These are phyloP conservation scores for Simplicillium aogashimaense DNA, from an alignment of 2,329 filamentous ascomycete species.

Conservation along the genomic window DNA sequence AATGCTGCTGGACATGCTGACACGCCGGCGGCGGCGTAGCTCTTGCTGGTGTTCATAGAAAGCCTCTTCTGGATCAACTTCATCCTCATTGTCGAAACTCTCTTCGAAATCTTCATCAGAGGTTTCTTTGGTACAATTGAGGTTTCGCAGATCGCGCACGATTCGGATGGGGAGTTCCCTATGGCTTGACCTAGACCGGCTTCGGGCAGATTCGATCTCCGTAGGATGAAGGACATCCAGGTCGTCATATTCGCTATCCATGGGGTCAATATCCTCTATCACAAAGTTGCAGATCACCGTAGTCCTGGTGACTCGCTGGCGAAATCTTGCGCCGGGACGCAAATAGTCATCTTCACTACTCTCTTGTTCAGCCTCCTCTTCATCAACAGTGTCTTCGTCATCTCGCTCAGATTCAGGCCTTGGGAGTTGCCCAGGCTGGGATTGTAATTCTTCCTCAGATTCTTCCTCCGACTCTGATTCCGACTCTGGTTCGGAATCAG, in stretches of 20 bases:
- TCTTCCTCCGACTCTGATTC: not conserved
- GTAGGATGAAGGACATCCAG: conserved; percentile 31
- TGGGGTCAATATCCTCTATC: conserved; percentile 37
- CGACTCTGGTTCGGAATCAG: not conserved
- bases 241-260: conserved; percentile 33
- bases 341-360: conserved; percentile 3
- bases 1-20: conserved; percentile 43
- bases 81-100: conserved; percentile 19
- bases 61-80: conserved; percentile 24
- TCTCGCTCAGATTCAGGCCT: not conserved
- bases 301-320: conserved; percentile 8
- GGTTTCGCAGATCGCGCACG: conserved; percentile 32
- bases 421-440: too few relatives aligned
- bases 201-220: conserved; percentile 36
- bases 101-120: conserved; percentile 24
- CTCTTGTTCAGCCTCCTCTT: conserved; percentile 1
- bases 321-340: conserved; percentile 8
- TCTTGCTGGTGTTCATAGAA: conserved; percentile 31
- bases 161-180: conserved; percentile 30
- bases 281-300: conserved; percentile 20
- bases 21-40: conserved; percentile 28
- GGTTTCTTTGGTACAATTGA: conserved; percentile 31
- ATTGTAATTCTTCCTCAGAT: not conserved
- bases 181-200: conserved; percentile 26
- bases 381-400: not conserved